Conservation (phyloP, 805 yeast genomes). For the Candida coleopterorum region DNA sequence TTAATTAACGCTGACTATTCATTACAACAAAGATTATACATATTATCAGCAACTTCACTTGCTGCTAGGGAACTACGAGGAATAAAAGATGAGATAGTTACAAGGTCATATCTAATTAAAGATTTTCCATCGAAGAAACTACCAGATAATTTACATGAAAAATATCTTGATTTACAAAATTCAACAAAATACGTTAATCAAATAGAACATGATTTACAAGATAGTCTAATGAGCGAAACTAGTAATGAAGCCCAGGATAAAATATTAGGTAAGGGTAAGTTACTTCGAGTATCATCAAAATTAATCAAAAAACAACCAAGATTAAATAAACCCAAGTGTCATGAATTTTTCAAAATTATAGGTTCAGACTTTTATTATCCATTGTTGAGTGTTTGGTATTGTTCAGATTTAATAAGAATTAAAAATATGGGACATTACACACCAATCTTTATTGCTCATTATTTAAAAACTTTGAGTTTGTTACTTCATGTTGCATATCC, state of each 20-base stretch:
- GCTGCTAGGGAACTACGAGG: constrained; percentile 74
- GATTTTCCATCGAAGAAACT: constrained; percentile 37
- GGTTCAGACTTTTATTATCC: constrained; percentile 49
- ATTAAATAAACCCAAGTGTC: constrained; percentile 16
- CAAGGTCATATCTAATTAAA: constrained; percentile 27
- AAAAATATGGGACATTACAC: constrained; percentile 50
- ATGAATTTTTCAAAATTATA: constrained; percentile 40
- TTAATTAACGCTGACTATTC: constrained; percentile 74
- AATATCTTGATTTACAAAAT: constrained; percentile 23
- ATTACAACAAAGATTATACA: constrained; percentile 66
- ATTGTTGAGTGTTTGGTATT: constrained; percentile 48
- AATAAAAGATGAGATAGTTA: constrained; percentile 43
- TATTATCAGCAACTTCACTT: constrained; percentile 64
- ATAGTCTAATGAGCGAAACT: constrained; percentile 27
- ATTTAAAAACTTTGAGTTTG: constrained; percentile 53
- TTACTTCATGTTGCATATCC: constrained; percentile 58
- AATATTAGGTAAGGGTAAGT: constrained; percentile 32
- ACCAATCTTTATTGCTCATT: constrained; percentile 52
- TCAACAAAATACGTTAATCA: constrained; percentile 2
- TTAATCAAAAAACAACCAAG: constrained; percentile 12
- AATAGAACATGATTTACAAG: constrained; percentile 20
- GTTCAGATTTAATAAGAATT: constrained; percentile 9
- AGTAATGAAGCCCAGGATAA: constrained; percentile 28
- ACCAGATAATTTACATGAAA: constrained; percentile 44
- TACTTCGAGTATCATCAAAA: constrained; percentile 39